Evolutionary conservation across 1,284 basidiomycete species (phyloP), one percentile per base, ranked within the genome.

Genomic region (Porodaedalea pini): DNA sequence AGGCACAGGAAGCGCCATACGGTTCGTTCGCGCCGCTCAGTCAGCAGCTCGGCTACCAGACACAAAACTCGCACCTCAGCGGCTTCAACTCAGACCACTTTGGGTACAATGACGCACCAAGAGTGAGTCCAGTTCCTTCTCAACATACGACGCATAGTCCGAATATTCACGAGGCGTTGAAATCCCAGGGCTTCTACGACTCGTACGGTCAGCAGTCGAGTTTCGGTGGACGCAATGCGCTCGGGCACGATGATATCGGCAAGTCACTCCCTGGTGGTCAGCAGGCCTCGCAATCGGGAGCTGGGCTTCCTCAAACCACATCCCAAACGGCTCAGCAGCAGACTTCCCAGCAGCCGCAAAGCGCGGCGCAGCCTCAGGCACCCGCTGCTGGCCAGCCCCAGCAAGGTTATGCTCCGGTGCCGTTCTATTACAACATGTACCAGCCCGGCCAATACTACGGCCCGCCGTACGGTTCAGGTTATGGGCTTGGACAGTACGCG

Each of bases 401-500:
- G 62, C 83, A 85, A 64, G 73, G 75, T 49, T 83, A 82, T 64
- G 73, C 71, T 57, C 83, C 76, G 43, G 69, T 84, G 51, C 82
- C 81, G 1, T 86, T 85, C 66, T 88, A 86, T 67, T 86, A 74
- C 62, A 68, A 65, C 56, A 79, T 81, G 17, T 39, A 58, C 43
- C 59, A 60, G 17, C 43, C 59, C 66, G 86, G 81, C 64, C 86
- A 89, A 64, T 89, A 82, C 70, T 89, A 88, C 61, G 82, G 85
- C 41, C 70, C 78, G 0, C 85, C 86, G 0, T 90, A 90, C 72
- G 84, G 77, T 65, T 83, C 83, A 37, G 83, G 79, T 11, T 88
- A 88, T 62, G 77, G 75, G 39, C 81, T 87, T 15, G 82, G 85
- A 4, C 84, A 89, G 71, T 90, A 88, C 66, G 86, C 85, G 3